A percentile compares a stretch with the other conserved stretches of the same genome.
Conservation (phyloP, 768 basidiomycete species). For the Russula earlei region DNA sequence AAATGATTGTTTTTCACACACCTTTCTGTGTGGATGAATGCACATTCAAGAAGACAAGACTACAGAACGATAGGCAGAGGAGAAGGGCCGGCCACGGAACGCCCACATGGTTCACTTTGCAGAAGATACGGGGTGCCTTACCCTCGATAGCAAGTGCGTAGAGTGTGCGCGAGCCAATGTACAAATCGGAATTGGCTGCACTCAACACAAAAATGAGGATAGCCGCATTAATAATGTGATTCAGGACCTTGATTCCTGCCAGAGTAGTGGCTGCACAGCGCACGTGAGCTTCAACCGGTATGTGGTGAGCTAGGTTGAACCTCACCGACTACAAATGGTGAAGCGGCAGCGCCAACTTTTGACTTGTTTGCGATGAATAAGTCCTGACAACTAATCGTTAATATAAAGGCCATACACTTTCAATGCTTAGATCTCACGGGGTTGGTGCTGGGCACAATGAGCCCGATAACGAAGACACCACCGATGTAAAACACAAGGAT, state of each 20-base stretch:
- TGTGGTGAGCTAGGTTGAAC: background rate
- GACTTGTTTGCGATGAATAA: constrained; percentile 34
- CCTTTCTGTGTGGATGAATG: constrained; percentile 42
- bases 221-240: constrained; percentile 56
- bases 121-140: constrained; percentile 37
- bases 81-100: constrained; percentile 36
- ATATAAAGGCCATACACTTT: background rate
- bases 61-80: constrained; percentile 46
- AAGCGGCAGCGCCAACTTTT: constrained; percentile 44
- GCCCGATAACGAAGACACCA: constrained; percentile 61
- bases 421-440: constrained; percentile 25
- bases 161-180: constrained; percentile 39
- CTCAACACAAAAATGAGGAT: constrained; percentile 59
- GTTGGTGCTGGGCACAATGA: constrained; percentile 57
- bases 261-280: constrained; percentile 27
- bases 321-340: constrained; percentile 51
- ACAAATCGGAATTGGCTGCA: constrained; percentile 54
- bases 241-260: constrained; percentile 49
- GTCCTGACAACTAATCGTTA: constrained; percentile 1
- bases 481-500: constrained; percentile 58
- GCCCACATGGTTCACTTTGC: constrained; percentile 28
- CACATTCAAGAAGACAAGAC: constrained; percentile 50
- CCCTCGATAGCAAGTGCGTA: constrained; percentile 40
- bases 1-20: constrained; percentile 18
- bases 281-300: background rate